Percentiles rank a stretch among this genome's conserved stretches.
These are phyloP conservation scores for Acacia pycnantha DNA, from an alignment of 331 rosid species.

Conservation along the genomic window DNA sequence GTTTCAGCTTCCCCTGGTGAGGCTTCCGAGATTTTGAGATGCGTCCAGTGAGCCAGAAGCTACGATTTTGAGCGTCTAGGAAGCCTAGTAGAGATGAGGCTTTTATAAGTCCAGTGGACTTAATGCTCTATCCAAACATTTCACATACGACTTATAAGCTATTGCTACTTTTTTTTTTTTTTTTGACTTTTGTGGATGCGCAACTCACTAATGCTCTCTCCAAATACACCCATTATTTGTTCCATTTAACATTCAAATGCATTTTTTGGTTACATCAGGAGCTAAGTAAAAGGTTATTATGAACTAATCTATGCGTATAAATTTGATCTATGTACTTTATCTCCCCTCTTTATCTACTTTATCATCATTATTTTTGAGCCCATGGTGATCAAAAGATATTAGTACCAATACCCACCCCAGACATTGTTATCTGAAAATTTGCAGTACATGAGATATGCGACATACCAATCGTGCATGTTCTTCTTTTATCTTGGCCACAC, in stretches of 20 bases:
- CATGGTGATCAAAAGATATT: neutral
- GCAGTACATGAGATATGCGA: constrained; percentile 24
- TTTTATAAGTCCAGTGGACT: no score
- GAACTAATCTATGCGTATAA: neutral
- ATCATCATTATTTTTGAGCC: neutral
- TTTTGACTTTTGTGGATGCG: no score
- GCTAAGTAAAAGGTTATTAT: neutral
- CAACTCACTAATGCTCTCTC: no score
- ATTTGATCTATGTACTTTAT: neutral
- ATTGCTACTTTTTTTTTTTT: no score
- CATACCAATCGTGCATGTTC: constrained; percentile 65
- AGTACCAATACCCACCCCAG: neutral
- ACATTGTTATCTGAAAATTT: constrained; percentile 24
- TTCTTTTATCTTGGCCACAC: constrained; percentile 71
- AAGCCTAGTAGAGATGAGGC: no score
- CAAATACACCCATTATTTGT: no score
- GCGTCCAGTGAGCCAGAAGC: no score
- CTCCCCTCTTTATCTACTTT: neutral
- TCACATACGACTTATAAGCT: no score
- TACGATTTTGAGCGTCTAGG: no score
- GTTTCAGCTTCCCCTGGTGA: no score
- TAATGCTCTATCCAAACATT: no score
- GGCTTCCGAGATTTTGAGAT: no score
- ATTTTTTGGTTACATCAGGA: neutral
- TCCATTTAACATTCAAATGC: constrained; percentile 12